Evolutionary conservation across 306 rosid genomes (phyloP).

Genomic region (Acacia acuminata): DNA sequence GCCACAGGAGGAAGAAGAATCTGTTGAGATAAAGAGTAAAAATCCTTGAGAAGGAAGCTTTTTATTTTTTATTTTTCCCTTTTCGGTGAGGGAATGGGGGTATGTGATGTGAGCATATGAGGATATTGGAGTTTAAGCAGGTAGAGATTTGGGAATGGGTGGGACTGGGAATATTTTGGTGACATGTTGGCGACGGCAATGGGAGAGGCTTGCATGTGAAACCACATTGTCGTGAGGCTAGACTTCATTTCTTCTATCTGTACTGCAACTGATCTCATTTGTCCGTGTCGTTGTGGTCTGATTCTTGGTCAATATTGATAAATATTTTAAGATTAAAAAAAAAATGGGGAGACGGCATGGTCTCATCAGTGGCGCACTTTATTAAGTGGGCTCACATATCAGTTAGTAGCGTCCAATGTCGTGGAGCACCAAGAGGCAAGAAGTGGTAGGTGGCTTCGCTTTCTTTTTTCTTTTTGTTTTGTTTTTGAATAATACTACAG

Average conservation of each 20-base stretch:
- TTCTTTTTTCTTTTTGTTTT: not conserved
- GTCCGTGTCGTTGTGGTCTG: not conserved
- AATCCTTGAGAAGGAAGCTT: not conserved
- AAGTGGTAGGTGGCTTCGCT: not conserved
- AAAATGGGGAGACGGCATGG: not conserved
- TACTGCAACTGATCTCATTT: not conserved
- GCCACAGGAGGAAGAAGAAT: not conserved
- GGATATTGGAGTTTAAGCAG: not conserved
- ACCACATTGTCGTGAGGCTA: not conserved
- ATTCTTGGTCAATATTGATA: not conserved
- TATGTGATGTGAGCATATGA: not conserved
- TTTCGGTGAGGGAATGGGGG: not conserved
- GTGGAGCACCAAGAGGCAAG: not conserved
- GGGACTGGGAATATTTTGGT: not conserved
- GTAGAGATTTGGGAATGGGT: not conserved
- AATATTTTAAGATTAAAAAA: not conserved
- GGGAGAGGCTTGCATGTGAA: not conserved
- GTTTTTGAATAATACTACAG: too few relatives aligned
- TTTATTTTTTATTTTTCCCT: not conserved
- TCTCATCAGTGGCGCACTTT: not conserved
- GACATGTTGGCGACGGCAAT: not conserved
- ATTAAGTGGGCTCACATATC: not conserved
- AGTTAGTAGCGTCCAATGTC: slow-evolving; percentile 23
- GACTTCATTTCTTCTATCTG: not conserved
- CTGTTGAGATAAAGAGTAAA: not conserved